phyloP scores from a whole-genome alignment of 2,329 filamentous ascomycete genomes.

The Aspergillus jensenii region DNA sequence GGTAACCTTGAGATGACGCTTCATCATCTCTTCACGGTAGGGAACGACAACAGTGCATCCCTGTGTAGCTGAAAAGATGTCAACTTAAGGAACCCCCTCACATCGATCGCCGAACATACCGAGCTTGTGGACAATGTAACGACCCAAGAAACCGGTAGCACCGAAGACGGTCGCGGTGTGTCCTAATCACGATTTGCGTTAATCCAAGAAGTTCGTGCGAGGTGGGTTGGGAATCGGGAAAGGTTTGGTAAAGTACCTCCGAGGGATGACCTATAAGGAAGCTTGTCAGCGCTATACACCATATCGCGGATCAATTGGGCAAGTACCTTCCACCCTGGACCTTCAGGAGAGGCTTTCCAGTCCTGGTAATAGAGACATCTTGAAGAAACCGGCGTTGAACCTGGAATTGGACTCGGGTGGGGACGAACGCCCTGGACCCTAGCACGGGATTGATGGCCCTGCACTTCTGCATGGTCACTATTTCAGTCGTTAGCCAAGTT shows the following conservation, averaged over 20 bases:
- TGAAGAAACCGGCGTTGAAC: constrained; percentile 57
- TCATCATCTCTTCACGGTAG: constrained; percentile 95
- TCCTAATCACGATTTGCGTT: constrained; percentile 53
- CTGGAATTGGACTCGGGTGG: constrained; percentile 40
- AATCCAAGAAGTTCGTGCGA: constrained; percentile 20
- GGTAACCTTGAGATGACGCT: constrained; percentile 93
- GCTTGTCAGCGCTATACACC: constrained; percentile 22
- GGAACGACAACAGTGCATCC: constrained; percentile 94
- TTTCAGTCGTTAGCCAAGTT: constrained; percentile 26
- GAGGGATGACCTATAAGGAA: constrained; percentile 66
- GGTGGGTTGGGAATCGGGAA: constrained; percentile 15
- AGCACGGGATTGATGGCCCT: constrained; percentile 44
- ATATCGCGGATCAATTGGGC: constrained; percentile 14
- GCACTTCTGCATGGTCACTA: constrained; percentile 48
- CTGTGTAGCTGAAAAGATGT: constrained; percentile 66
- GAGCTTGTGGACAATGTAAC: constrained; percentile 96
- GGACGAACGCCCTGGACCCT: constrained; percentile 38
- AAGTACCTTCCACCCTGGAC: constrained; percentile 83
- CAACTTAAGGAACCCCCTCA: constrained; percentile 29
- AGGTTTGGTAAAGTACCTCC: constrained; percentile 63
- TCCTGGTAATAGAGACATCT: constrained; percentile 90
- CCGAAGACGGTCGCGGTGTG: constrained; percentile 98
- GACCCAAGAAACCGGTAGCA: constrained; percentile 90
- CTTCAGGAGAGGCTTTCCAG: constrained; percentile 91
- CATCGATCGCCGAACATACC: constrained; percentile 51